Evolutionary conservation across 2,329 filamentous ascomycete species (phyloP).

Genomic region (Fusarium ramigenum): DNA sequence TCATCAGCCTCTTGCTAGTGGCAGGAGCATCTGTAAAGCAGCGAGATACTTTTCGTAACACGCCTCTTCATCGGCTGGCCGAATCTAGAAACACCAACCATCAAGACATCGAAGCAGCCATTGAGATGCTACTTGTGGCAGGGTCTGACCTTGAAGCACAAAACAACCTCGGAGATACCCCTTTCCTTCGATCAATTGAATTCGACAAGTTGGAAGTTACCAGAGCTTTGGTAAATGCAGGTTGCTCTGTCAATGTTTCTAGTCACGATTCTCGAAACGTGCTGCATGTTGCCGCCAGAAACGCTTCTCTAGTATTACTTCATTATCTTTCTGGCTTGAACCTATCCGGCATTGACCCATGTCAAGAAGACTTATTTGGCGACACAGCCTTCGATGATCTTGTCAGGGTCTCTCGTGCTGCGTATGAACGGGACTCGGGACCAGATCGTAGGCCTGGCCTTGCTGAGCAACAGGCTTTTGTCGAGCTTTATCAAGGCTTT

Average conservation of each 20-base stretch:
- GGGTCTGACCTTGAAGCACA: background rate
- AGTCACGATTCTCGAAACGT: rapidly evolving
- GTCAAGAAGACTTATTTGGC: background rate
- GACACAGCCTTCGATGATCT: background rate
- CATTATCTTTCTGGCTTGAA: background rate
- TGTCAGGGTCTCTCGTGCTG: rapidly evolving
- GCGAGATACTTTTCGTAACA: rapidly evolving
- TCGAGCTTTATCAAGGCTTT: conserved; percentile 10
- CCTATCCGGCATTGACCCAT: background rate
- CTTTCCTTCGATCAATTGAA: rapidly evolving
- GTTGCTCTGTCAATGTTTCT: background rate
- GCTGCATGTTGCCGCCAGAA: background rate
- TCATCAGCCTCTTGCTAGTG: background rate
- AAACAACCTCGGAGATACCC: rapidly evolving
- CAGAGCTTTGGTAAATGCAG: background rate
- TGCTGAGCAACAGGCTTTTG: background rate
- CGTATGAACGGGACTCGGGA: rapidly evolving
- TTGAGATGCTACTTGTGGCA: background rate
- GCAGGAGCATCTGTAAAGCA: conserved; percentile 7
- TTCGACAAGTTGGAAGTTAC: background rate
- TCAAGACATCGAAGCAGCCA: background rate
- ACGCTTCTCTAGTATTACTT: background rate
- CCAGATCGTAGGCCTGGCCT: rapidly evolving
- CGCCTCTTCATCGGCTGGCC: background rate
- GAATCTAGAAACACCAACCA: rapidly evolving